These are phyloP conservation scores for Tulasnella sp. DNA, from an alignment of 768 basidiomycete species.

Conservation along the genomic window DNA sequence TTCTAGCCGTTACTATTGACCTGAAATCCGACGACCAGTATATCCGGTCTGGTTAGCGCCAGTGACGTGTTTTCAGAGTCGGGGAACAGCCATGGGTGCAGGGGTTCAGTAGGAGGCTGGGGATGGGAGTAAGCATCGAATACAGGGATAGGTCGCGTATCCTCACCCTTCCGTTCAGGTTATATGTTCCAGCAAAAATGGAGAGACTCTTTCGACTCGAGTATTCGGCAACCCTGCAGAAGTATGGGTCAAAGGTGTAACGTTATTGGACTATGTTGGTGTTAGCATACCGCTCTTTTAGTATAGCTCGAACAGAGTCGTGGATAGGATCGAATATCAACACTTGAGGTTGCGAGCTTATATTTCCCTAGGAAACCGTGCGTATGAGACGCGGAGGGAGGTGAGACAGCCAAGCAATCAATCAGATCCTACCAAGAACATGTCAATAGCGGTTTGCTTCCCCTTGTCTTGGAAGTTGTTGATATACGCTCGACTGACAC, in stretches of 20 bases:
- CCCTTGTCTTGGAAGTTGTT: slow-evolving; percentile 95
- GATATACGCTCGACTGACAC: slow-evolving; percentile 89
- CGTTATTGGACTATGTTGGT: background rate
- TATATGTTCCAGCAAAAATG: slow-evolving; percentile 90
- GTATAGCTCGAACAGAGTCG: slow-evolving; percentile 63
- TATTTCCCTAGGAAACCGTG: slow-evolving; percentile 59
- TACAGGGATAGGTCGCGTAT: background rate
- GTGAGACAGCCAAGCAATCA: background rate
- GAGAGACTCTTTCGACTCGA: slow-evolving; percentile 60
- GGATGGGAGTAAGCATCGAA: too few relatives aligned
- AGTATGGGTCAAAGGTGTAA: background rate
- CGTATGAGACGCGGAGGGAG: background rate
- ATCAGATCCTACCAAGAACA: slow-evolving; percentile 61
- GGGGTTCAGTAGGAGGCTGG: slow-evolving; percentile 41
- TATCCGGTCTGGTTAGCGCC: slow-evolving; percentile 53
- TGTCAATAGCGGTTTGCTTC: slow-evolving; percentile 91
- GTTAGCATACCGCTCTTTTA: slow-evolving; percentile 51
- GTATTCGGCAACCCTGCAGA: slow-evolving; percentile 62
- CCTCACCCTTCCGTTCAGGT: slow-evolving; percentile 78
- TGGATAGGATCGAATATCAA: slow-evolving; percentile 91
- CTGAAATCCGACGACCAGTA: slow-evolving; percentile 25
- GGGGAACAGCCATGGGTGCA: slow-evolving; percentile 88
- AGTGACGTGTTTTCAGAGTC: slow-evolving; percentile 33
- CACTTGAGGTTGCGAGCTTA: slow-evolving; percentile 77
- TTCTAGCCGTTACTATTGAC: background rate